A percentile compares a stretch with the other conserved stretches of the same genome.
Evolutionary conservation across 2,329 filamentous ascomycete species (phyloP).

Genomic region (Fusarium algeriense): DNA sequence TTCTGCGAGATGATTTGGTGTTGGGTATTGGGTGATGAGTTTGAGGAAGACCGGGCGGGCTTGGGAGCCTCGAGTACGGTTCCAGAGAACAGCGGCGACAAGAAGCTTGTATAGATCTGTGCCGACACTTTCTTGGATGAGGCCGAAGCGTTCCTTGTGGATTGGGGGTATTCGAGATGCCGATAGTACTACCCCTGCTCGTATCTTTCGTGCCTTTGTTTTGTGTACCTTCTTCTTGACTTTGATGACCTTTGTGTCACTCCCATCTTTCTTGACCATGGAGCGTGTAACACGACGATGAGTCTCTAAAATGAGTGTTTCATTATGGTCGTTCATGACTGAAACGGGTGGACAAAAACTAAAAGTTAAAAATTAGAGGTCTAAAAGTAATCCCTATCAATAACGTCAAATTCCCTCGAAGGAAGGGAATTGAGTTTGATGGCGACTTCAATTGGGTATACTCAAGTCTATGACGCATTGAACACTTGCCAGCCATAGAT

Average conservation of each 20-base stretch:
- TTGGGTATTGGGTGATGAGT: conserved; percentile 3
- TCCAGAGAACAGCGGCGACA: conserved; percentile 35
- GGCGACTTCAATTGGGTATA: no score
- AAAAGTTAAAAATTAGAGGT: no score
- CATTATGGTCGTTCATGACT: accelerated
- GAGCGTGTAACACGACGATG: conserved; percentile 14
- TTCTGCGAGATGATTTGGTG: background rate
- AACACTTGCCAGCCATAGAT: background rate
- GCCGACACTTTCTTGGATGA: conserved; percentile 29
- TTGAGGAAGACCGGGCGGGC: conserved; percentile 11
- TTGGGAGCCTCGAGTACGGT: conserved; percentile 23
- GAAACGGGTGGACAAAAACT: background rate
- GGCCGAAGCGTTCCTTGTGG: conserved; percentile 4
- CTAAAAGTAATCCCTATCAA: accelerated
- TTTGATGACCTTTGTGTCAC: background rate
- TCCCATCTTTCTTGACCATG: background rate
- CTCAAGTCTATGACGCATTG: conserved; percentile 10
- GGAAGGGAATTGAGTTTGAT: background rate
- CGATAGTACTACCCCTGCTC: background rate
- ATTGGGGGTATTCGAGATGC: conserved; percentile 14
- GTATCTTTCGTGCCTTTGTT: background rate
- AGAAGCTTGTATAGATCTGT: conserved; percentile 20
- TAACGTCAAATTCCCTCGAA: accelerated
- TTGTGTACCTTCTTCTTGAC: background rate
- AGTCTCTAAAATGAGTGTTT: accelerated